These are phyloP conservation scores for Rhododendron ovatum DNA, from an alignment of 148 eudicot species.

Conservation along the genomic window DNA sequence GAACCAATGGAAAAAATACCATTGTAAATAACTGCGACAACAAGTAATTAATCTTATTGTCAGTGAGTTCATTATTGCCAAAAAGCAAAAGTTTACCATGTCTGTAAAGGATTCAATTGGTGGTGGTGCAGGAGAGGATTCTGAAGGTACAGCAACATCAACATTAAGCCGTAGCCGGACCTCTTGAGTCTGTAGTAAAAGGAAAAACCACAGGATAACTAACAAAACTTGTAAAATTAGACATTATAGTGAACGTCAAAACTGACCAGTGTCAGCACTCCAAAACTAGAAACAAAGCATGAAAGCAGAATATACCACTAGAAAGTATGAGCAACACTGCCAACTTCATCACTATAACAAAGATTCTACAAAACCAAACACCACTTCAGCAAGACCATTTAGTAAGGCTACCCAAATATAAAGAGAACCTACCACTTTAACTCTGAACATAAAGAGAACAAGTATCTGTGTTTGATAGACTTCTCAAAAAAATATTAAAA, in stretches of 20 bases:
- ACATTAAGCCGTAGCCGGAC: slow-evolving; percentile 46
- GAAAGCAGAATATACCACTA: not conserved
- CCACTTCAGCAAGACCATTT: not conserved
- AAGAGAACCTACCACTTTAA: not conserved
- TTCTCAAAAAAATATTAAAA: not conserved
- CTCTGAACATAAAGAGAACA: not conserved
- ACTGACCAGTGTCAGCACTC: not conserved
- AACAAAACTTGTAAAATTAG: not conserved
- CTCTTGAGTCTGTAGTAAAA: slow-evolving; percentile 38
- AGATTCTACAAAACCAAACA: not conserved
- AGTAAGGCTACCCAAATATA: not conserved
- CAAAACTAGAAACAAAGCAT: not conserved
- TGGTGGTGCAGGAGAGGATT: slow-evolving; percentile 34
- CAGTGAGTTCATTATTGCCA: not conserved
- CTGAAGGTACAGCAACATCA: slow-evolving; percentile 38
- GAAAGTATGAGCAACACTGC: not conserved
- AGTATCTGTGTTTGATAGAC: not conserved
- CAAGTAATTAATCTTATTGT: not conserved
- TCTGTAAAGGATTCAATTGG: slow-evolving; percentile 47
- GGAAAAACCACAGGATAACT: not conserved
- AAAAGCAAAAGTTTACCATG: slow-evolving; percentile 28
- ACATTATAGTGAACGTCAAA: not conserved
- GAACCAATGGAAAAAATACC: not conserved
- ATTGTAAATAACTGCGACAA: not conserved
- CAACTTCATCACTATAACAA: not conserved